These are phyloP conservation scores for Stachybotrys elegans DNA, from an alignment of 2,329 filamentous ascomycete genomes.

Conservation along the genomic window DNA sequence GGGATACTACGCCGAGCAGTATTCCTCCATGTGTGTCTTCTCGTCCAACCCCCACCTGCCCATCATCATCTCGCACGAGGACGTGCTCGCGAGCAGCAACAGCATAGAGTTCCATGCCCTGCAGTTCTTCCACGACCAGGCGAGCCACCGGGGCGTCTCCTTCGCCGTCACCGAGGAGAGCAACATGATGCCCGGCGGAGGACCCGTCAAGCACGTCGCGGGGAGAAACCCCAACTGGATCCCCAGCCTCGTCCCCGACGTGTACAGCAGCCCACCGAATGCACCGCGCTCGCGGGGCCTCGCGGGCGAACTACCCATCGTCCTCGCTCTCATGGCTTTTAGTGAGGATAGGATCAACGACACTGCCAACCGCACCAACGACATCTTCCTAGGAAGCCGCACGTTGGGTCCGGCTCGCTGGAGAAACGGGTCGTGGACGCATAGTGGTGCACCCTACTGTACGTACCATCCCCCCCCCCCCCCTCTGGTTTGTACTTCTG, in stretches of 20 bases:
- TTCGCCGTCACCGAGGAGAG: slow-evolving; percentile 17
- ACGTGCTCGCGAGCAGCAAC: slow-evolving; percentile 8
- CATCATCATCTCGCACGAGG: slow-evolving; percentile 21
- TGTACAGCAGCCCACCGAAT: slow-evolving; percentile 17
- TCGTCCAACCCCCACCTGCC: slow-evolving; percentile 31
- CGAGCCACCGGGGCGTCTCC: slow-evolving; percentile 18
- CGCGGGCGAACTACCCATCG: slow-evolving; percentile 30
- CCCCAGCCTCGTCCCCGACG: slow-evolving; percentile 27
- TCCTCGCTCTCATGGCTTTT: slow-evolving; percentile 36
- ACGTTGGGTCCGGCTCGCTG: slow-evolving; percentile 16
- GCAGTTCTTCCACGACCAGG: slow-evolving; percentile 18
- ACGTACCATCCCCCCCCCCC: slow-evolving; percentile 16
- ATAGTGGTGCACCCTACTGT: slow-evolving; percentile 13
- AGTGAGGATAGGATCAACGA: slow-evolving; percentile 4
- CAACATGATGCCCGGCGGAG: slow-evolving; percentile 8
- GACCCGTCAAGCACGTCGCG: slow-evolving; percentile 20
- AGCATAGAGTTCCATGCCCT: slow-evolving; percentile 20
- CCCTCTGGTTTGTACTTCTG: background rate
- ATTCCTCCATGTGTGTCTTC: slow-evolving; percentile 25
- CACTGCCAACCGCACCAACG: slow-evolving; percentile 8
- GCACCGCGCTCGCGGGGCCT: slow-evolving; percentile 23
- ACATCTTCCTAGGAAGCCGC: slow-evolving; percentile 17
- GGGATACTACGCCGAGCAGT: slow-evolving; percentile 7
- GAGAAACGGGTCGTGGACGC: slow-evolving; percentile 19
- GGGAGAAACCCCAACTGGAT: slow-evolving; percentile 31